A percentile compares a stretch with the other conserved stretches of the same genome.
Conservation (phyloP, 2,329 filamentous ascomycete genomes). For the Pseudocercospora crystallina region DNA sequence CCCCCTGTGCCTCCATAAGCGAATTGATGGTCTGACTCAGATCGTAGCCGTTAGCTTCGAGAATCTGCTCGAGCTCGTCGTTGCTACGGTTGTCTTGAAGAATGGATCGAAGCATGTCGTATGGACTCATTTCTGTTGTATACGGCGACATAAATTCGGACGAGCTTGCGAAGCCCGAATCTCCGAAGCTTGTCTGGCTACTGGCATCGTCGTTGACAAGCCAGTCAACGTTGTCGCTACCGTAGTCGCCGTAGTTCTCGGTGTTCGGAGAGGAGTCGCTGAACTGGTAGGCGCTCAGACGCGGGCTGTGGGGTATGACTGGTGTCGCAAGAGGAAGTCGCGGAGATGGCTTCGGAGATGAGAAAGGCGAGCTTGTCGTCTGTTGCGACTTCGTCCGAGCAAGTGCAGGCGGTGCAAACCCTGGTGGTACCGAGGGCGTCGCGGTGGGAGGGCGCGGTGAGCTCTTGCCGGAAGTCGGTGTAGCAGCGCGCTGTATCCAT, state of each 20-base stretch:
- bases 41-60: conserved; percentile 88
- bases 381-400: conserved; percentile 68
- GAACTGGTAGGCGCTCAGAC: conserved; percentile 92
- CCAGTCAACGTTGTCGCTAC: conserved; percentile 95
- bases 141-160: conserved; percentile 71
- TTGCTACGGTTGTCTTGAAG: conserved; percentile 85
- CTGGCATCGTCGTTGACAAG: conserved; percentile 80
- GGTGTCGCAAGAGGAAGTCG: conserved; percentile 87
- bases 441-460: conserved; percentile 75
- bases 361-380: conserved; percentile 78
- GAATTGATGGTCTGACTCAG: conserved; percentile 86
- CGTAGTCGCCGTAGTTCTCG: conserved; percentile 87
- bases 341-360: conserved; percentile 88
- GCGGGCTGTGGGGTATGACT: conserved; percentile 89
- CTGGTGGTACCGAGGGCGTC: conserved; percentile 79
- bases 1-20: conserved; percentile 73
- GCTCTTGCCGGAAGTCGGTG: conserved; percentile 75
- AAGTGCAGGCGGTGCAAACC: conserved; percentile 74
- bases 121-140: conserved; percentile 90
- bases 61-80: conserved; percentile 89
- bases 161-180: conserved; percentile 72
- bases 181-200: conserved; percentile 73
- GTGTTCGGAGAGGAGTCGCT: conserved; percentile 77
- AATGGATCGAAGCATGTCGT: conserved; percentile 95
- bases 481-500: conserved; percentile 74